These are phyloP conservation scores for Penicillium glabrum DNA, from an alignment of 2,329 filamentous ascomycete genomes.

Conservation along the genomic window DNA sequence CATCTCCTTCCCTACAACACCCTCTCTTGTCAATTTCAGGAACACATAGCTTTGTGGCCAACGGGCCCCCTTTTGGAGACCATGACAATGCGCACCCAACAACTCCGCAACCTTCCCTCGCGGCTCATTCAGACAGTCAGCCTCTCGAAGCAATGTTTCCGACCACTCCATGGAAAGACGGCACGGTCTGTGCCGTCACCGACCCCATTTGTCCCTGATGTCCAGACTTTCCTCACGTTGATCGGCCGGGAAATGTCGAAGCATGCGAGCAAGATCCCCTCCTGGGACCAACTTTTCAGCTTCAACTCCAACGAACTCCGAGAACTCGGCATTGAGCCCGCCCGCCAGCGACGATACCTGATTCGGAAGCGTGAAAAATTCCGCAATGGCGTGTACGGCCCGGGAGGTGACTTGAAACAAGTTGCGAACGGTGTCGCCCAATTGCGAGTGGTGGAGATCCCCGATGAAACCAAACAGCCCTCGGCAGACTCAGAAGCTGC, in stretches of 20 bases:
- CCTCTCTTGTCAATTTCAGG: neutral
- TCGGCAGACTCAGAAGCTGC: slow-evolving; percentile 20
- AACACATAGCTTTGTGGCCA: neutral
- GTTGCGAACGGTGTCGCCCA: slow-evolving; percentile 65
- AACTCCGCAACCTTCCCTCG: slow-evolving; percentile 25
- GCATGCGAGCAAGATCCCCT: slow-evolving; percentile 81
- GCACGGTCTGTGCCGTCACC: slow-evolving; percentile 61
- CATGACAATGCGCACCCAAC: slow-evolving; percentile 33
- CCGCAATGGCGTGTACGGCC: slow-evolving; percentile 71
- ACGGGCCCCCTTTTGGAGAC: neutral
- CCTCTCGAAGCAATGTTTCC: slow-evolving; percentile 33
- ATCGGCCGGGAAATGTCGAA: slow-evolving; percentile 85
- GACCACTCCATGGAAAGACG: slow-evolving; percentile 43
- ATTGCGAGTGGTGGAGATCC: slow-evolving; percentile 58
- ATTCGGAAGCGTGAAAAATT: slow-evolving; percentile 87
- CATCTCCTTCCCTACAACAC: neutral
- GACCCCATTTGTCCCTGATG: slow-evolving; percentile 83
- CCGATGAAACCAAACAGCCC: slow-evolving; percentile 35
- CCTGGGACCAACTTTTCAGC: slow-evolving; percentile 88
- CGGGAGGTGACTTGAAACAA: slow-evolving; percentile 77
- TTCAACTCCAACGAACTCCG: slow-evolving; percentile 74
- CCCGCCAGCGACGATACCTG: slow-evolving; percentile 78
- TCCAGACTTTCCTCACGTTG: slow-evolving; percentile 79
- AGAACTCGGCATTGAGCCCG: slow-evolving; percentile 81
- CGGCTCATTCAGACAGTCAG: slow-evolving; percentile 25